These are phyloP conservation scores for Linum usitatissimum DNA, from an alignment of 345 rosid genomes.

Conservation along the genomic window DNA sequence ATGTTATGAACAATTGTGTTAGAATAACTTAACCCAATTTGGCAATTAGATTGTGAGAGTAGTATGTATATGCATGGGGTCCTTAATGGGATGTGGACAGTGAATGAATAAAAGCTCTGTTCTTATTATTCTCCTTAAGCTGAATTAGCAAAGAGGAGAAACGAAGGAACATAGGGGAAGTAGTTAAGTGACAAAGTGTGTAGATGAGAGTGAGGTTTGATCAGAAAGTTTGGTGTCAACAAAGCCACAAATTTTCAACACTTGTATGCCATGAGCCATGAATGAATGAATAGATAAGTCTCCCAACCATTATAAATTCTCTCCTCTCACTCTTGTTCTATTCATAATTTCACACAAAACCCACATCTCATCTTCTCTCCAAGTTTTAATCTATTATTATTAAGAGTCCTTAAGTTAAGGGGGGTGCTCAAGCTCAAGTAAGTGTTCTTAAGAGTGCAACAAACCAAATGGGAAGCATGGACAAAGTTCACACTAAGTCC, in stretches of 20 bases:
- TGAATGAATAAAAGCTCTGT: too few relatives aligned
- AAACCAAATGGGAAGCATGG: conserved; percentile 24
- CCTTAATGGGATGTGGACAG: too few relatives aligned
- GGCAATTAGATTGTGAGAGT: background rate
- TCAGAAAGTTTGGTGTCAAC: conserved; percentile 78
- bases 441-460: background rate
- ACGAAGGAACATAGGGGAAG: conserved; percentile 28
- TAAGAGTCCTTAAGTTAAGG: background rate
- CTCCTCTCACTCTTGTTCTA: conserved; percentile 12
- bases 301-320: conserved; percentile 1
- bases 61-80: background rate
- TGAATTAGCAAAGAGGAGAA: conserved; percentile 21
- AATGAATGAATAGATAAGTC: background rate
- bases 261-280: conserved; percentile 2
- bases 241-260: conserved; percentile 21
- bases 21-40: too few relatives aligned
- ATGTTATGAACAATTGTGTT: background rate
- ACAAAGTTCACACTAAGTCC: conserved; percentile 53
- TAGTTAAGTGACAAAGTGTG: conserved; percentile 12
- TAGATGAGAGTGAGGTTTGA: conserved; percentile 59
- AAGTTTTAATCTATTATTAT: background rate
- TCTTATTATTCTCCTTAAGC: background rate
- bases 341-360: conserved; percentile 31
- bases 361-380: background rate
- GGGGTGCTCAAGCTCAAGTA: background rate